Evolutionary conservation across 2,329 filamentous ascomycete genomes (phyloP), one percentile per base, ranked within the genome.

Genomic region (Cladosporium sp.): DNA sequence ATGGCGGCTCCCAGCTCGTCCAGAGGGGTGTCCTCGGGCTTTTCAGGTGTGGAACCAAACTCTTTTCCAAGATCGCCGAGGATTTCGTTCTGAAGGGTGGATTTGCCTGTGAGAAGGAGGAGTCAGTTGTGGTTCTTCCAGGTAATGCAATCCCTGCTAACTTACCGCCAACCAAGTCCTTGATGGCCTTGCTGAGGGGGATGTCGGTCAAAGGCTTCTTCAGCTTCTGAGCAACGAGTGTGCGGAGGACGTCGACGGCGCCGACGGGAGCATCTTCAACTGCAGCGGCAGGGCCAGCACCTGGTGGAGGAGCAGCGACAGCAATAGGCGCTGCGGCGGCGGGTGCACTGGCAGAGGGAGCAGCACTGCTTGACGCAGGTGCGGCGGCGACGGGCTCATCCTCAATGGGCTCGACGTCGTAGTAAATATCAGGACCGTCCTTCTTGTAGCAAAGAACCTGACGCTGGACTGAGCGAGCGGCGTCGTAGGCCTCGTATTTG

Each of bases 371-470:
- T 28, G 89, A 82, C 55, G 76, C 76, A 28, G 26, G 23, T 73
- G 78, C 66, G 29, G 90, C 86, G 56, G 75, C 75, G 73, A 77
- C 72, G 21, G 90, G 86, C 80, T 98, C 95, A 66, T 99, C 95
- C 75, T 96, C 92, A 33, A 96, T 84, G 0, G 95, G 95, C 76
- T 99, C 95, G 53, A 96, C 93, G 77, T 97, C 94, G 80, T 99
- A 99, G 84, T 99, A 99, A 71, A 99, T 99, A 80, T 99, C 95
- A 80, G 97, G 98, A 65, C 93, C 91, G 77, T 99, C 95, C 81
- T 99, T 99, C 85, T 97, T 98, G 84, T 98, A 99, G 85, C 95
- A 98, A 65, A 99, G 87, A 78, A 99, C 97, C 80, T 98, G 94
- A 78, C 95, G 89, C 82, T 97, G 93, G 52, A 98, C 90, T 8